These are phyloP conservation scores for Chaetomiaceae sp. DNA, from an alignment of 2,329 filamentous ascomycete species.

Conservation along the genomic window DNA sequence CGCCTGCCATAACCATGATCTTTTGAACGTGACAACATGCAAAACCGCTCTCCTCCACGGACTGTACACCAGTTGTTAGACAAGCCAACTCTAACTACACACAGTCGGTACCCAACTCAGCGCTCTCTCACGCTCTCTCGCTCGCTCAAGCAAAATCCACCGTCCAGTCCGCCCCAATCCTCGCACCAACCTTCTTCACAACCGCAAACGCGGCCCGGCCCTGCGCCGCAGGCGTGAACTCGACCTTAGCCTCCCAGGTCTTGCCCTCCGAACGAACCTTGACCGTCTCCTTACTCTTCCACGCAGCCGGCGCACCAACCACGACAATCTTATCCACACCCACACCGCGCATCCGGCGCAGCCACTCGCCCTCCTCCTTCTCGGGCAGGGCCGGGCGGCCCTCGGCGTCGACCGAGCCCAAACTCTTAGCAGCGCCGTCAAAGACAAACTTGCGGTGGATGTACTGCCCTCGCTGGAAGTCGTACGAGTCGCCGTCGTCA, in stretches of 20 bases:
- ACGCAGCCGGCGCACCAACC: constrained; percentile 68
- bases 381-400: constrained; percentile 29
- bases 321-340: constrained; percentile 78
- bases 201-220: constrained; percentile 46
- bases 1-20: background rate
- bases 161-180: constrained; percentile 50
- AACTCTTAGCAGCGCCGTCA: constrained; percentile 43
- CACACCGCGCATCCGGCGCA: constrained; percentile 73
- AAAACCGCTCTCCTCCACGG: no score
- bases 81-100: no score
- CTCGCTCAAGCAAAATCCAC: constrained; percentile 31
- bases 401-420: constrained; percentile 66
- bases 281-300: constrained; percentile 59
- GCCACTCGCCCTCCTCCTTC: constrained; percentile 60
- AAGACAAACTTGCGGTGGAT: constrained; percentile 79
- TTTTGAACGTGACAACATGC: no score
- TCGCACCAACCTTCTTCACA: constrained; percentile 45
- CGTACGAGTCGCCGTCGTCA: constrained; percentile 91
- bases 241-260: constrained; percentile 52
- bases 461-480: constrained; percentile 77
- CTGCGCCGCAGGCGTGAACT: constrained; percentile 47
- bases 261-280: constrained; percentile 48
- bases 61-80: no score
- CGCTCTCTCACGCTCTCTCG: background rate
- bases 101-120: no score